Conservation (phyloP, 116 monocot species). For the Posidonia oceanica region DNA sequence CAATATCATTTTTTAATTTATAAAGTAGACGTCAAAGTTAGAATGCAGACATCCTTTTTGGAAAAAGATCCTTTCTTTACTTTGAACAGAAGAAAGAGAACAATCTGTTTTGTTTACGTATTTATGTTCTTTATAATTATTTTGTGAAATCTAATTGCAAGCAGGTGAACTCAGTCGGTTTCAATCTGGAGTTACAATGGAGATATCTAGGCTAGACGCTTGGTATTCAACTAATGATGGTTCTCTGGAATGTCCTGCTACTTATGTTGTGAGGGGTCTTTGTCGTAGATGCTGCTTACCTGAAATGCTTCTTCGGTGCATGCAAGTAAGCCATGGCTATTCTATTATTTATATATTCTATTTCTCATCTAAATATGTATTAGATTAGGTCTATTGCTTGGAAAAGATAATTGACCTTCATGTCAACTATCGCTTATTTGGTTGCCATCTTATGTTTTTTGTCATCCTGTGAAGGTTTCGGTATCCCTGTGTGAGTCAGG, state of each 20-base stretch:
- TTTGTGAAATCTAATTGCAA: background rate
- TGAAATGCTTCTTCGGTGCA: constrained; percentile 92
- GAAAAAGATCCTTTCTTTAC: too few relatives aligned
- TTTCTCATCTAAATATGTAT: too few relatives aligned
- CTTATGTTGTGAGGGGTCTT: constrained; percentile 73
- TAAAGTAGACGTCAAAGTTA: too few relatives aligned
- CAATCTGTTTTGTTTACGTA: background rate
- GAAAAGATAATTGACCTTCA: background rate
- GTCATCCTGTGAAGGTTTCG: constrained; percentile 36
- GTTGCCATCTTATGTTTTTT: background rate
- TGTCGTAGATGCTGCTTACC: constrained; percentile 90
- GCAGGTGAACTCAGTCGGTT: constrained; percentile 85
- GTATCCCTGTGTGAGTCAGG: constrained; percentile 61
- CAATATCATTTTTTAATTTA: too few relatives aligned
- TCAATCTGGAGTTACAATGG: constrained; percentile 77
- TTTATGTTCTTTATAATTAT: background rate
- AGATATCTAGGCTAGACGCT: constrained; percentile 87
- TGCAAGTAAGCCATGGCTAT: constrained; percentile 50
- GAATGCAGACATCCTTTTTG: too few relatives aligned
- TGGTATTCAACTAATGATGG: constrained; percentile 74
- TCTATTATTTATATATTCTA: background rate
- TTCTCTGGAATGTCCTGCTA: constrained; percentile 43
- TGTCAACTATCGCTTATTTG: background rate
- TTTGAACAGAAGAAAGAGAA: background rate
- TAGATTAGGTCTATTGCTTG: too few relatives aligned